Base-by-base conservation (phyloP, 345 rosid genomes). In the Cardamine chenopodiifolia region DNA sequence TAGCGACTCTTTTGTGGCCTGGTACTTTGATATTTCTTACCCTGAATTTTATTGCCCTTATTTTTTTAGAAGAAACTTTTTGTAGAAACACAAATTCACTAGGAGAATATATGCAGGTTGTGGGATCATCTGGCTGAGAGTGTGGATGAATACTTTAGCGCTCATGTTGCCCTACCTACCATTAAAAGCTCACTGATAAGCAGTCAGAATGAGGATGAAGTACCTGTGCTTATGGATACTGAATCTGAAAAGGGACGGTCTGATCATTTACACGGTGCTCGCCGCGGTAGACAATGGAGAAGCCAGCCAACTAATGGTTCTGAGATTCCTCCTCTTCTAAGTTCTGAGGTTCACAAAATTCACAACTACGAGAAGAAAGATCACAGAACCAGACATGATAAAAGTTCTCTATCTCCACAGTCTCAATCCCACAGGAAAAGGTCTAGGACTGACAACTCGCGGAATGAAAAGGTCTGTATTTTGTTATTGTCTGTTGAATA, bases 81-180 rank as follows among this genome's bases (percentile, higher is more conserved):
- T 57, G 4, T 19, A 35, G 25, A 25, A 29, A 35, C 40, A 50
- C 37, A 29, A 29, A 58, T 68, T 64, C 35, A 66, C 73, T 50
- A 4, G 25, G 42, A 34, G 37, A 45, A 67, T 82, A 3, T 65
- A 22, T 72, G 67, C 85, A 96, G 99, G 99, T 67, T 96, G 79
- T 96, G 99, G 99, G 97, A 89, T 83, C 98, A 92, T 84, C 77
- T 96, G 74, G 79, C 90, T 58, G 79, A 92, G 64, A 84, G 80
- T 81, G 45, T 86, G 78, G 83, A 85, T 81, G 72, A 80, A 8
- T 96, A 96, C 73, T 80, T 86, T 73, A 78, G 62, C 14, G 81
- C 85, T 59, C 79, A 61, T 28, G 42, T 53, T 29, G 75, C 68
- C 70, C 78, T 83, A 79, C 71, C 68, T 60, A 42, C 71, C 7